A percentile compares a stretch with the other conserved stretches of the same genome.
These are phyloP conservation scores for Pyrus pyrifolia DNA, from an alignment of 306 rosid genomes.

Conservation along the genomic window DNA sequence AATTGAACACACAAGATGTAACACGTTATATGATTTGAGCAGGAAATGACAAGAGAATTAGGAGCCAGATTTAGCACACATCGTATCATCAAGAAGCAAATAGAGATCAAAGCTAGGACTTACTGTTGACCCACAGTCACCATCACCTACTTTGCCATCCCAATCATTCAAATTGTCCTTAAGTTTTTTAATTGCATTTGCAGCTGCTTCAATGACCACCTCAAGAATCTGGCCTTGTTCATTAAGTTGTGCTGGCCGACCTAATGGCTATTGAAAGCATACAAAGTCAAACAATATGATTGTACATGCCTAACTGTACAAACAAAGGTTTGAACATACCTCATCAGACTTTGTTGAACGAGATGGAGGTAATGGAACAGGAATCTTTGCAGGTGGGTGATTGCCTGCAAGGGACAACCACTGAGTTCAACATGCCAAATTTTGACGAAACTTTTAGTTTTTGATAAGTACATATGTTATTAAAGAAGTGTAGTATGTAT, in stretches of 20 bases:
- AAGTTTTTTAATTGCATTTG: constrained; percentile 54
- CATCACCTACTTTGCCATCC: constrained; percentile 95
- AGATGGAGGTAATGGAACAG: constrained; percentile 78
- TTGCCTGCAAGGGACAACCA: constrained; percentile 45
- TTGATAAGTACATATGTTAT: background rate
- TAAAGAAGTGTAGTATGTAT: background rate
- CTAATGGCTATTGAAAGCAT: constrained; percentile 42
- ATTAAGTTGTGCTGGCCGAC: constrained; percentile 57
- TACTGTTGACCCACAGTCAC: constrained; percentile 96
- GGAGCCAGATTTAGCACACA: background rate
- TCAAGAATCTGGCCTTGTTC: constrained; percentile 70
- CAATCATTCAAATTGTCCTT: constrained; percentile 74
- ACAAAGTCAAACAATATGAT: background rate
- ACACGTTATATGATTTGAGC: constrained; percentile 10
- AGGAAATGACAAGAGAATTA: constrained; percentile 12
- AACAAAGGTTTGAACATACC: constrained; percentile 38
- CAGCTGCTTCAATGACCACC: constrained; percentile 78
- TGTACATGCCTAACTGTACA: background rate
- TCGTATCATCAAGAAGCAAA: background rate
- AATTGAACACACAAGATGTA: constrained; percentile 20
- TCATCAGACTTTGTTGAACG: constrained; percentile 52
- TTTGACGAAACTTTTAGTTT: background rate
- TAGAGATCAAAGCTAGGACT: constrained; percentile 22
- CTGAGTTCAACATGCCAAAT: constrained; percentile 13
- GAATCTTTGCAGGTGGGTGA: constrained; percentile 79